Evolutionary conservation across 2,329 filamentous ascomycete species (phyloP).

Genomic region (Beauveria varroae): DNA sequence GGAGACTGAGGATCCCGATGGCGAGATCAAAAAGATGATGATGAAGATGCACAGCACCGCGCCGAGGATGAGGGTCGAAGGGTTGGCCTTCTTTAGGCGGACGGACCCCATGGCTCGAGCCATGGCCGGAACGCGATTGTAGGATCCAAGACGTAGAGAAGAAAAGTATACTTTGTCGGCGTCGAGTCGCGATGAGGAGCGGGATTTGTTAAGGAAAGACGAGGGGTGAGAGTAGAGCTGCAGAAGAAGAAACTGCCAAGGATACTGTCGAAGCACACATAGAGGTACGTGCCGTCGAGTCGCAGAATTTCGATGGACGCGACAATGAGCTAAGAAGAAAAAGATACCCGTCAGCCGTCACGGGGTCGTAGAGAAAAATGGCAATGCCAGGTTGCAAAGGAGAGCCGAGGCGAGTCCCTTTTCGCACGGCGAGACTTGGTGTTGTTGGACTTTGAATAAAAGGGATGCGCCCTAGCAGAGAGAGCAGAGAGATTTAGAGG

Average conservation of each 20-base stretch:
- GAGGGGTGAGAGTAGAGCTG: background rate
- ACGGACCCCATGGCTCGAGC: slow-evolving; percentile 53
- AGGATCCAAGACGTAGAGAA: background rate
- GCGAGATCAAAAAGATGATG: slow-evolving; percentile 54
- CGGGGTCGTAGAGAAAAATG: background rate
- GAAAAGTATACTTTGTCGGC: background rate
- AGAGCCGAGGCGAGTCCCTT: background rate
- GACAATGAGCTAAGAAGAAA: background rate
- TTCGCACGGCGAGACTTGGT: background rate
- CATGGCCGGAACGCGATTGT: slow-evolving; percentile 30
- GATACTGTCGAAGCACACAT: background rate
- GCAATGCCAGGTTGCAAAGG: background rate
- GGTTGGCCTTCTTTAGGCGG: slow-evolving; percentile 74
- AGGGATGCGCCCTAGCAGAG: slow-evolving; percentile 2
- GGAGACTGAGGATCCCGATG: slow-evolving; percentile 38
- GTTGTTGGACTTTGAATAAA: background rate
- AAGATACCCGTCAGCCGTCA: slow-evolving; percentile 1
- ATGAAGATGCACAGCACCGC: slow-evolving; percentile 65
- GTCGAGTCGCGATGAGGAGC: slow-evolving; percentile 3
- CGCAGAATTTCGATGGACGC: background rate
- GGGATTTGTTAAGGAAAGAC: background rate
- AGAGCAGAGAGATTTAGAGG: slow-evolving; percentile 10
- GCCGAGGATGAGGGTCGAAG: slow-evolving; percentile 67
- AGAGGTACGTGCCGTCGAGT: background rate
- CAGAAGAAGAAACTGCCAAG: background rate